These are phyloP conservation scores for Thecaphora thlaspeos DNA, from an alignment of 1,284 basidiomycete genomes.

Conservation along the genomic window DNA sequence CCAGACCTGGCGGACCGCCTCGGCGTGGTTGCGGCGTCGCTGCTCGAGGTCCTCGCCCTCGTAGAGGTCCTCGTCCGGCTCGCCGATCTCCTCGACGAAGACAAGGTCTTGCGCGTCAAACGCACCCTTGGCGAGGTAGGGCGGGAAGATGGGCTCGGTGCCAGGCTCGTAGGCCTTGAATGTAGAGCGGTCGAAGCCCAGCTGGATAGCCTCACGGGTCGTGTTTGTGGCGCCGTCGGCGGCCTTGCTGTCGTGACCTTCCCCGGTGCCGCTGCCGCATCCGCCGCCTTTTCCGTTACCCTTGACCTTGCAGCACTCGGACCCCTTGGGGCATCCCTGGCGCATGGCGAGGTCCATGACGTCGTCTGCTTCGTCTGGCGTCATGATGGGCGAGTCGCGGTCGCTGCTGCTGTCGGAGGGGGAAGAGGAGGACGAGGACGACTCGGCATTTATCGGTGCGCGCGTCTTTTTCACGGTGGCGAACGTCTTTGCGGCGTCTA, in stretches of 20 bases:
- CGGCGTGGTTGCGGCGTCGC: conserved; percentile 2
- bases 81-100: conserved; percentile 35
- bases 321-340: conserved; percentile 37
- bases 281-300: conserved; percentile 9
- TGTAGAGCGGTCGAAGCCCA: conserved; percentile 20
- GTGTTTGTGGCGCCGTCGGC: conserved; percentile 15
- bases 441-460: neutral
- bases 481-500: conserved; percentile 49
- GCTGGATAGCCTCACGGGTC: conserved; percentile 23
- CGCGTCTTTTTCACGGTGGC: conserved; percentile 29
- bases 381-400: conserved; percentile 23
- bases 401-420: conserved; percentile 11
- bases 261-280: neutral
- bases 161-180: conserved; percentile 53
- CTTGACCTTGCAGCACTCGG: conserved; percentile 42
- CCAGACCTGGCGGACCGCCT: conserved; percentile 32
- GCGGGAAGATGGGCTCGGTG: conserved; percentile 58
- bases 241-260: too few species aligned
- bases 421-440: conserved; percentile 1
- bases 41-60: conserved; percentile 10
- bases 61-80: conserved; percentile 19
- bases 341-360: conserved; percentile 17
- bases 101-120: conserved; percentile 43
- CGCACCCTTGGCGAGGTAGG: conserved; percentile 45
- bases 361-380: conserved; percentile 17